Percentiles rank a stretch among this genome's conserved stretches.
These are phyloP conservation scores for Tremella fuciformis DNA, from an alignment of 768 basidiomycete genomes.

Conservation along the genomic window DNA sequence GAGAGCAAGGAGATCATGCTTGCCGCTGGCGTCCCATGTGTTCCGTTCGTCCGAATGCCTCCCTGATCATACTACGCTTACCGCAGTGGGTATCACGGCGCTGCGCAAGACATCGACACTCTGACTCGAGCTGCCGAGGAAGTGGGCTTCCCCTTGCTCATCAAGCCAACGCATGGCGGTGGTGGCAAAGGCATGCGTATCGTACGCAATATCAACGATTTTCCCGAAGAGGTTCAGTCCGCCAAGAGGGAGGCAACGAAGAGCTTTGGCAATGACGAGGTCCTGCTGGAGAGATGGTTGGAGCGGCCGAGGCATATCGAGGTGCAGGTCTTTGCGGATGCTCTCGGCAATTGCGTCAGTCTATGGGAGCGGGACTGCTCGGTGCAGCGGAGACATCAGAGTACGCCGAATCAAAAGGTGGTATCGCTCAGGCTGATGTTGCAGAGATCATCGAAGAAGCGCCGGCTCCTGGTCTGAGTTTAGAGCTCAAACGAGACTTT, in stretches of 20 bases:
- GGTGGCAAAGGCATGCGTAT: slow-evolving; percentile 95
- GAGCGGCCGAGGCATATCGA: slow-evolving; percentile 84
- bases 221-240: slow-evolving; percentile 75
- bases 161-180: slow-evolving; percentile 94
- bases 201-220: slow-evolving; percentile 65
- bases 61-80: neutral
- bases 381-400: slow-evolving; percentile 88
- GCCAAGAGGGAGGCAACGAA: slow-evolving; percentile 86
- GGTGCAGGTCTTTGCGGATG: slow-evolving; percentile 91
- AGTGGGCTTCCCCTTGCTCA: slow-evolving; percentile 86
- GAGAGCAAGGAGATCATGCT: slow-evolving; percentile 96
- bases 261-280: slow-evolving; percentile 79
- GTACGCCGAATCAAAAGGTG: slow-evolving; percentile 48
- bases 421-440: slow-evolving; percentile 12
- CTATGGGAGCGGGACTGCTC: slow-evolving; percentile 95
- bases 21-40: slow-evolving; percentile 84
- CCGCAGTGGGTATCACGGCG: slow-evolving; percentile 72
- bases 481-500: slow-evolving; percentile 74
- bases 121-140: slow-evolving; percentile 67
- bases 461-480: slow-evolving; percentile 80
- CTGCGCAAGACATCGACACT: slow-evolving; percentile 70
- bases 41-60: slow-evolving; percentile 61
- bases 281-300: slow-evolving; percentile 86
- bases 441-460: slow-evolving; percentile 60
- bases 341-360: slow-evolving; percentile 73